Base-by-base conservation (phyloP, 768 basidiomycete genomes). In the Candolleomyces efflorescens region DNA sequence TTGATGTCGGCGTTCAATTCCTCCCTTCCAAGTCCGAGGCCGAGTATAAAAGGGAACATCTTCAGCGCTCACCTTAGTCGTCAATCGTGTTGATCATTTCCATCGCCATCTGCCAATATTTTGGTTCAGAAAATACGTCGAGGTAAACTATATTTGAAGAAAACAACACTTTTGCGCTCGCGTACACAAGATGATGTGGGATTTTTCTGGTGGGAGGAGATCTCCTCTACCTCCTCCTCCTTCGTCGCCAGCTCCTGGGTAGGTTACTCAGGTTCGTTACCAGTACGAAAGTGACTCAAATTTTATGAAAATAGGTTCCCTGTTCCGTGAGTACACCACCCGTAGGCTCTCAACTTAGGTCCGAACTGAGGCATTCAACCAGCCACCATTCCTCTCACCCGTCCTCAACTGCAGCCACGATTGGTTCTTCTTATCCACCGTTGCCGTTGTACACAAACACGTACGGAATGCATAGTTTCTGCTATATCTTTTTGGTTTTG, bases 121-220 rank as follows among this genome's bases (percentile, higher is more conserved):
- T 32, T 5, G 32, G 32, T 32, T 7, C 7, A 32, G 32, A 5
- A 11, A 32, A 32, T 32, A 32, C 2, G 11, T 32, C 32, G 11
- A 32, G 32, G 32, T 32, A 32, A 32, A 5, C 32, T 5, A 32
- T 5, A 32, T 5, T 5, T 1, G 6, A 5, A 32, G 32, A 32
- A 32, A 32, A 11, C 11, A 32, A 32, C 32, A 32, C 5, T 32
- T 5, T 32, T 11, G 32, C 11, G 11, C 32, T 32, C 32, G 32
- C 32, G 6, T 32, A 5, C 32, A 7, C 65, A 71, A 69, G 59
- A 76, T 74, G 75, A 77, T 77, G 77, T 77, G 75, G 75, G 72
- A 75, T 66, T 66, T 71, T 22, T 59, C 62, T 23, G 63, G 66
- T 59, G 60, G 67, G 43, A 63, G 60, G 20, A 54, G 63, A 37